Base-by-base conservation (phyloP, 2,329 filamentous ascomycete species). In the Pseudogymnoascus pannorum region DNA sequence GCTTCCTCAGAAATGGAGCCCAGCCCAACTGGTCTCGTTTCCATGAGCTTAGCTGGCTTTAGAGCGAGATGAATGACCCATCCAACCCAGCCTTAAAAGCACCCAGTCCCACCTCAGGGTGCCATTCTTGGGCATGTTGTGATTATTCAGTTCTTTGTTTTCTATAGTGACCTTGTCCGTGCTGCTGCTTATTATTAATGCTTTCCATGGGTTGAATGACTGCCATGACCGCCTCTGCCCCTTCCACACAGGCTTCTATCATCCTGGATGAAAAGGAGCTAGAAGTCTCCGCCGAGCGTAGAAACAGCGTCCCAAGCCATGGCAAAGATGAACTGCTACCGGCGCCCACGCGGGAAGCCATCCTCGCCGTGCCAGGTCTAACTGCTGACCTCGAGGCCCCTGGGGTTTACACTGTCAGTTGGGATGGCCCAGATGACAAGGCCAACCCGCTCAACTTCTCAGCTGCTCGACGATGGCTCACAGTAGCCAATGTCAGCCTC, bases 391-490 rank as follows among this genome's bases (percentile, higher is more conserved):
- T 40, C 18, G 57, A 58, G 31, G 18, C 35, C 12, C 31, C 65
- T 58, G 62, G 22, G 33, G 63, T 31, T 63, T 64, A 16, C 66
- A 62, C 51, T 54, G 63, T 70, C 12, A 64, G 64, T 58, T 71
- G 66, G 68, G 65, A 69, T 51, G 66, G 64, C 0, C 64, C 64
- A 1, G 62, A 66, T 29, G 72, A 74, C 63, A 68, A 70, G 3
- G 64, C 67, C 22, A 75, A 75, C 48, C 73, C 74, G 2, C 61
- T 72, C 60, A 76, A 74, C 61, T 75, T 72, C 70, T 66, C 68
- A 2, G 58, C 63, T 12, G 66, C 60, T 58, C 63, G 63, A n/a
- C 74, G 73, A 64, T 66, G 68, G 62, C 60, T 65, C 7, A 74
- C 72, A 20, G 70, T 74, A 31, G 48, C 64, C 4, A 63, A 72